Base-by-base conservation (phyloP, 306 rosid genomes). In the Cicer pinnatifidum region DNA sequence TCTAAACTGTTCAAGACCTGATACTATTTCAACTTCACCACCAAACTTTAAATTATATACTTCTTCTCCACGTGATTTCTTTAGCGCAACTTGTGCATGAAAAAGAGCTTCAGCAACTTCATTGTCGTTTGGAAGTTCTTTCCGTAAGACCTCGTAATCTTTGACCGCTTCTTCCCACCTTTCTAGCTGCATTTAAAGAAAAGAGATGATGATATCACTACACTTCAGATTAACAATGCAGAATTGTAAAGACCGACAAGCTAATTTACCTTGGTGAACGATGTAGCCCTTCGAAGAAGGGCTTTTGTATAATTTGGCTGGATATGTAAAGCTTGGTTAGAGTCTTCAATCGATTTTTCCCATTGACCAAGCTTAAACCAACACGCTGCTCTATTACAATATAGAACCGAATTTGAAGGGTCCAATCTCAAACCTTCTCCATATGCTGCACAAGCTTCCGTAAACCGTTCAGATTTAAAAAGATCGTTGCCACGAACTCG, bases 331-430 rank as follows among this genome's bases (percentile, higher is more conserved):
- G 97, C 98, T 67, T 85, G 91, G 75, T 91, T 89, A 81, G 96
- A 88, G 79, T 94, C 98, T 78, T 94, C 98, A 44, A 94, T 79
- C 20, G 97, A 91, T 58, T 76, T 77, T 80, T 89, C 95, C 96
- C 96, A 94, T 75, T 79, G 78, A 62, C 98, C 96, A 75, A 94
- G 91, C 87, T 94, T 94, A 85, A 88, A 94, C 92, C 91, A 94
- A 78, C 97, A 91, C 50, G 96, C 98, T 56, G 98, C 98, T 64
- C 98, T 86, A 40, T 94, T 94, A 85, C 98, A 94, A 78, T 86
- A 88, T 20, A 94, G 92, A 69, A 94, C 95, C 9, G 98, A 83
- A 67, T 91, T 94, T 8, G 90, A 85, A 79, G 90, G 87, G 71
- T 91, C 96, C 65, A 89, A 74, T 84, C 81, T 89, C 71, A 94